phyloP scores from a whole-genome alignment of 129 eudicot species.

The Centrapalus pauciflorus region DNA sequence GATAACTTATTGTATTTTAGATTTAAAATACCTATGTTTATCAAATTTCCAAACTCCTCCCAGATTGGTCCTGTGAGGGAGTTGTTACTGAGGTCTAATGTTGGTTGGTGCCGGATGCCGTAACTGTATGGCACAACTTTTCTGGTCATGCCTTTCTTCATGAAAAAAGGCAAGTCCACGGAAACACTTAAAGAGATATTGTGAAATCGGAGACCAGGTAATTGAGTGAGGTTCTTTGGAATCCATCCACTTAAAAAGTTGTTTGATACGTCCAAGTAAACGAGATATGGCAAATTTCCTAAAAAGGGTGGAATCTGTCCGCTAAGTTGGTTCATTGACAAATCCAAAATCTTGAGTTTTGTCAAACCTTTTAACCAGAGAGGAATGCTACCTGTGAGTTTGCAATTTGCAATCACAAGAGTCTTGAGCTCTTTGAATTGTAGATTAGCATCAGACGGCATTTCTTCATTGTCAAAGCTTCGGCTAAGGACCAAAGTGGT shows the following conservation, averaged over 20 bases:
- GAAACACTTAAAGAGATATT: slow-evolving; percentile 28
- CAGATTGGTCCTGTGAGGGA: slow-evolving; percentile 48
- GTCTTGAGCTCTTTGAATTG: slow-evolving; percentile 33
- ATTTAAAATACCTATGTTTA: slow-evolving; percentile 40
- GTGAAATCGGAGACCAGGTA: slow-evolving; percentile 32
- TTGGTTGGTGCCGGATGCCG: slow-evolving; percentile 49
- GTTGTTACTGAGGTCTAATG: slow-evolving; percentile 49
- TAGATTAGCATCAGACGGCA: slow-evolving; percentile 40
- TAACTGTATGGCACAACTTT: slow-evolving; percentile 33
- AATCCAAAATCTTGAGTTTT: slow-evolving; percentile 49
- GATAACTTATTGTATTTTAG: slow-evolving; percentile 47
- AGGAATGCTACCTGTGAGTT: slow-evolving; percentile 54
- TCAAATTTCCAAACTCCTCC: slow-evolving; percentile 62
- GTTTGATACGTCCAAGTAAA: slow-evolving; percentile 63
- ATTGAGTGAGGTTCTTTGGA: slow-evolving; percentile 41
- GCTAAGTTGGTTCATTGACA: slow-evolving; percentile 50
- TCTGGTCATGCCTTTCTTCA: slow-evolving; percentile 18
- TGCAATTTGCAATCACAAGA: slow-evolving; percentile 55
- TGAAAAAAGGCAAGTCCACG: slow-evolving; percentile 47
- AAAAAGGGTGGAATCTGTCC: slow-evolving; percentile 54
- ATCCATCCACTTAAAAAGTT: slow-evolving; percentile 51
- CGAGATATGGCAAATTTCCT: slow-evolving; percentile 34
- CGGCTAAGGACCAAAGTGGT: slow-evolving; percentile 44
- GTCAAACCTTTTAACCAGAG: slow-evolving; percentile 41
- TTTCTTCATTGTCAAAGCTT: slow-evolving; percentile 43